Base-by-base conservation (phyloP, 805 yeast genomes). In the Candida coquimbonensis region DNA sequence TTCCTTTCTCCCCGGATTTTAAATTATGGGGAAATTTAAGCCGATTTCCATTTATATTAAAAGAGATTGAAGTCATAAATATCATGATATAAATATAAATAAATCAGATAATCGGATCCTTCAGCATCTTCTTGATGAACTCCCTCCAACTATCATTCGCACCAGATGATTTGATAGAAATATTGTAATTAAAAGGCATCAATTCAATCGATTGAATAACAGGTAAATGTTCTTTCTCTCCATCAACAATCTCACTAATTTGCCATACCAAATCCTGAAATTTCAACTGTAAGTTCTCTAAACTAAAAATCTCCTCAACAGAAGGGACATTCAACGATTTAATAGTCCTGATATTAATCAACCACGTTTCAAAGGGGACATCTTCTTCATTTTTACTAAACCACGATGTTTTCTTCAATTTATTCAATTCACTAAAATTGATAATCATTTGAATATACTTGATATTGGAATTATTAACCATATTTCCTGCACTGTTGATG, bases 361-460 rank as follows among this genome's bases (percentile, higher is more conserved):
- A 61, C 95, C 95, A 86, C 21, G 73, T 68, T 57, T 86, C 95
- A 89, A 93, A 86, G 52, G 76, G 66, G 24, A 66, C 54, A 29
- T 74, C 77, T 38, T 73, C 78, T 31, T 64, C 67, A 13, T 52
- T 49, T 25, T 56, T 56, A 49, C 58, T 78, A 61, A 77, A 80
- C 83, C 84, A 79, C 35, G 81, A 71, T 19, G 71, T 64, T 47
- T 74, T 74, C 63, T 74, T 73, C 26, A 68, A 42, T 26, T 65
- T 59, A 44, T 65, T 64, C 42, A 66, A 64, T 41, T 72, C 74
- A 37, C 59, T 57, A 46, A 74, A 74, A 48, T 61, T 64, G 9
- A 74, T 59, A 24, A 59, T 55, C 3, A 72, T 50, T 40, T 65
- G 70, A 4, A 70, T 68, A 32, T 52, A 56, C 39, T 58, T 55